Percentiles rank a stretch among this genome's conserved stretches.
Evolutionary conservation across 116 monocot species (phyloP).

Genomic region (Dioscorea cayenensis): DNA sequence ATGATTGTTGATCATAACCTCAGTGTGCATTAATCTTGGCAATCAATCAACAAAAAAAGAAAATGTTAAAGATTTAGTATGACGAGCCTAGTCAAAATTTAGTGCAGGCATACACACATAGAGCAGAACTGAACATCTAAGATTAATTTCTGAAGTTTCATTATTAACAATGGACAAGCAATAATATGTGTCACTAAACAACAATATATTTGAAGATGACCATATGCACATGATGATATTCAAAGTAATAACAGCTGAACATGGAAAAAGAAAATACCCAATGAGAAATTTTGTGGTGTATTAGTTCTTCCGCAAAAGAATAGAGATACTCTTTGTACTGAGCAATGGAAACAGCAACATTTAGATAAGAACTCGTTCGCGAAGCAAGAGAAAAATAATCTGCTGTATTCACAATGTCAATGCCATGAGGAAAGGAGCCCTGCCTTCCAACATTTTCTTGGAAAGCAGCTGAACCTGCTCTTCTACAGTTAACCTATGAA

Average conservation of each 20-base stretch:
- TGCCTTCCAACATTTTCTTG: conserved; percentile 99
- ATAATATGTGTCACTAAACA: no score
- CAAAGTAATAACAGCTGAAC: not conserved
- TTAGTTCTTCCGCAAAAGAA: conserved; percentile 83
- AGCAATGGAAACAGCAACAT: conserved; percentile 75
- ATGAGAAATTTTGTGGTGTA: conserved; percentile 70
- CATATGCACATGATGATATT: no score
- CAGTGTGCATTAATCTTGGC: no score
- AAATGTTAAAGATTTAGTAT: no score
- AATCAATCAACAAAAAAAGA: no score
- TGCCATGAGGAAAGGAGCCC: conserved; percentile 86
- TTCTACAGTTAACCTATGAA: conserved; percentile 91
- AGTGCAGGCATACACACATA: no score
- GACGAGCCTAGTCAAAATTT: no score
- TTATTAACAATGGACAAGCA: no score
- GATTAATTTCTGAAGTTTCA: no score
- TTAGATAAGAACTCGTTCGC: conserved; percentile 79
- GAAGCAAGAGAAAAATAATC: conserved; percentile 96
- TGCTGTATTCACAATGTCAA: conserved; percentile 81
- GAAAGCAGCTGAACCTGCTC: conserved; percentile 98
- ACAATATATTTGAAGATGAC: no score
- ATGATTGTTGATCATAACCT: no score
- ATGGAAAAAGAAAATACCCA: conserved; percentile 55
- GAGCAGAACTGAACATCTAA: no score
- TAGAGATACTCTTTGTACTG: conserved; percentile 75